Percentiles rank a stretch among this genome's conserved stretches.
phyloP scores from a whole-genome alignment of 768 basidiomycete species.

The Russula virescens region DNA sequence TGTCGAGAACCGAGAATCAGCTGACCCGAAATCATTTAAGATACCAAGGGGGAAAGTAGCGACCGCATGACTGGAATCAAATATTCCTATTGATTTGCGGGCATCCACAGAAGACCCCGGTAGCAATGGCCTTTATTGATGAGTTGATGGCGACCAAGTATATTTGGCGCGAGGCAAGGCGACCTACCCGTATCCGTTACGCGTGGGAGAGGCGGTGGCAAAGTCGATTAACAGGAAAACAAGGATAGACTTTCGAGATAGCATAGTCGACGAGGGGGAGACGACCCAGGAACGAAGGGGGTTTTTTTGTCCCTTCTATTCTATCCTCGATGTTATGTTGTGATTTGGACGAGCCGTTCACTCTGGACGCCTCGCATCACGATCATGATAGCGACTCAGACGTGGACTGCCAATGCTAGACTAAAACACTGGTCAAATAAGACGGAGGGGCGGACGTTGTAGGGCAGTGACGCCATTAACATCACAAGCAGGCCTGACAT shows the following conservation, averaged over 20 bases:
- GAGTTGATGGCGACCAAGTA: background rate
- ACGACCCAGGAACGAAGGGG: no score
- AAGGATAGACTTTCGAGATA: constrained; percentile 41
- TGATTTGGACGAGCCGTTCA: constrained; percentile 6
- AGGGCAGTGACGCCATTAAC: no score
- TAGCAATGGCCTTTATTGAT: background rate
- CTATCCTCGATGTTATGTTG: background rate
- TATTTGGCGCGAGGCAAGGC: background rate
- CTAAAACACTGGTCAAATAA: background rate
- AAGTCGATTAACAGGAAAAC: constrained; percentile 39
- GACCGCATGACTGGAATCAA: constrained; percentile 28
- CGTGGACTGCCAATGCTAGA: background rate
- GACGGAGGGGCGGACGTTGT: background rate
- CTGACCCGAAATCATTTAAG: background rate
- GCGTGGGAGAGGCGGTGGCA: background rate
- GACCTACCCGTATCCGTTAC: background rate
- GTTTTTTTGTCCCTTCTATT: background rate
- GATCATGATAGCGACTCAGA: background rate
- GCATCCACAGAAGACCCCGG: constrained; percentile 1
- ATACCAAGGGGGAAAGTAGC: background rate
- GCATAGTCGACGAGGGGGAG: background rate
- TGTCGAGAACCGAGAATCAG: background rate
- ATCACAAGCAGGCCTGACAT: no score
- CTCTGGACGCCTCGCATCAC: background rate
- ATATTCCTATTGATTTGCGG: constrained; percentile 17